Conservation (phyloP, 192 early-diverging fungal species). For the Umbelopsis sp. region DNA sequence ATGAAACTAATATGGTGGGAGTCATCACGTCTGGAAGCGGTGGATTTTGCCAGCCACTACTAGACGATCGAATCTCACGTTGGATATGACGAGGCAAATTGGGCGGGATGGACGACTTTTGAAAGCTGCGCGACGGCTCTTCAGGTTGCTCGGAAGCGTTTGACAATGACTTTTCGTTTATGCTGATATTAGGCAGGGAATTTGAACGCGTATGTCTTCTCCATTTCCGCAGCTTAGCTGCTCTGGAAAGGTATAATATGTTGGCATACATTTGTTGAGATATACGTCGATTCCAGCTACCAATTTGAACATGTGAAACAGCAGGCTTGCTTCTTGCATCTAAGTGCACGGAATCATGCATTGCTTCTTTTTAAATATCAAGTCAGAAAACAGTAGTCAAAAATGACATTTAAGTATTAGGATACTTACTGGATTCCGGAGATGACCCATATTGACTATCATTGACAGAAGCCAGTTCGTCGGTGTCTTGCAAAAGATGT, state of each 20-base stretch:
- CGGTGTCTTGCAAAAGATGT: constrained; percentile 2
- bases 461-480: not conserved
- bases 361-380: not conserved
- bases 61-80: constrained; percentile 10
- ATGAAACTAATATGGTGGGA: constrained; percentile 2
- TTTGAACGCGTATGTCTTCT: not conserved
- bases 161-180: not conserved
- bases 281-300: constrained; percentile 4
- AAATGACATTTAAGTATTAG: too few relatives aligned
- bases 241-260: constrained; percentile 2
- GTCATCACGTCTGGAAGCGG: not conserved
- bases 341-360: constrained; percentile 7
- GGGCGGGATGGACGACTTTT: not conserved
- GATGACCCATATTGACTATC: not conserved
- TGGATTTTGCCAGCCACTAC: not conserved
- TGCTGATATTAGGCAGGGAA: not conserved
- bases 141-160: not conserved
- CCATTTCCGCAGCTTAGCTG: constrained; percentile 3
- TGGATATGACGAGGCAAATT: constrained; percentile 6
- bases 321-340: constrained; percentile 1
- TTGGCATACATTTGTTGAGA: constrained; percentile 20
- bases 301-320: constrained; percentile 1
- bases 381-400: not conserved
- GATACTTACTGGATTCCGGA: too few relatives aligned
- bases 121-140: not conserved